Evolutionary conservation across 306 rosid genomes (phyloP).

Genomic region (Hippophae tibetana): DNA sequence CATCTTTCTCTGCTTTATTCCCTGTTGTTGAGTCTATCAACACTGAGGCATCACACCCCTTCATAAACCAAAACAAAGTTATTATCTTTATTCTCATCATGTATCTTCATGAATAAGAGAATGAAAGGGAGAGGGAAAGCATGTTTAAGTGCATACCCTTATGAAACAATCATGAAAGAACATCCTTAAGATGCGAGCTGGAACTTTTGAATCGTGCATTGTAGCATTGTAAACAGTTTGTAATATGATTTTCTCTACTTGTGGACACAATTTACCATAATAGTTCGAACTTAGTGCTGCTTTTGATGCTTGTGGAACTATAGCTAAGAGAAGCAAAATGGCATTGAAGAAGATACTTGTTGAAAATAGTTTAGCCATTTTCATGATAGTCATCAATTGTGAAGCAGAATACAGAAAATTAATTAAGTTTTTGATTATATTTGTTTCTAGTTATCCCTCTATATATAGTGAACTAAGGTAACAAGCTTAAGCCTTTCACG

Average conservation of each 20-base stretch:
- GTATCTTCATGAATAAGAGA: no score
- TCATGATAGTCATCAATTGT: not conserved
- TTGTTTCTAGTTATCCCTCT: conserved; percentile 2
- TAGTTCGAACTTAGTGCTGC: conserved; percentile 32
- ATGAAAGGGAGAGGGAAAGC: no score
- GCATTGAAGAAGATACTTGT: conserved; percentile 9
- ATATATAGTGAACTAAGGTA: conserved; percentile 21
- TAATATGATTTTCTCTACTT: conserved; percentile 45
- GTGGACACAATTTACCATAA: conserved; percentile 48
- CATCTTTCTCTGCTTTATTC: conserved; percentile 63
- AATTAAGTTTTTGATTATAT: not conserved
- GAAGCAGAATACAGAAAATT: not conserved
- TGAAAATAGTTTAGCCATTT: conserved; percentile 33
- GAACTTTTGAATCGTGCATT: conserved; percentile 47
- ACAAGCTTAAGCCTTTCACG: not conserved
- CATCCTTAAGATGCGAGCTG: conserved; percentile 61
- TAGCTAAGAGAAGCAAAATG: conserved; percentile 19
- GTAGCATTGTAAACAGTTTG: conserved; percentile 51
- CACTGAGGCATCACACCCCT: conserved; percentile 75
- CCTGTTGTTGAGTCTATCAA: conserved; percentile 46
- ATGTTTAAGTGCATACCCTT: conserved; percentile 33
- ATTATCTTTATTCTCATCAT: no score
- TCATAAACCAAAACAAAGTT: not conserved
- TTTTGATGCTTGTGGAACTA: conserved; percentile 19
- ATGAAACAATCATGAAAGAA: conserved; percentile 77